Evolutionary conservation across 331 rosid species (phyloP), one percentile per base, ranked within the genome.

Genomic region (Quercus tomentella): DNA sequence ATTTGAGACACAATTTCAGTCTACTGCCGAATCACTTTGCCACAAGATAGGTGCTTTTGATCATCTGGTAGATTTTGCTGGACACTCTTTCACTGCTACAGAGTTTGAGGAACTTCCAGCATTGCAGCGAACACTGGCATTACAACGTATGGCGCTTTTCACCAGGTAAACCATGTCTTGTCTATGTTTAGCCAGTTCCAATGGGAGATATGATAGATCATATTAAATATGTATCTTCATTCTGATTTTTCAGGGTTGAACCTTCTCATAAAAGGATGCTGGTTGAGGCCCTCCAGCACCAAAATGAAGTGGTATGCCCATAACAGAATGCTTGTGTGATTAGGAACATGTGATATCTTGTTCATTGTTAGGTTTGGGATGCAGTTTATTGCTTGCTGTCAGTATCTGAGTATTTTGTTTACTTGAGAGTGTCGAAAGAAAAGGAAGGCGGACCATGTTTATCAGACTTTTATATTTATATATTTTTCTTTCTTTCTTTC

Each of bases 21-120:
- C 98, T 74, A 95, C 99, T 58, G 99, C 99, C 1, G 99, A 95
- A 94, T 95, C 99, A 22, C 92, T 95, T 75, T 95, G 96, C 88
- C 96, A 82, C 80, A 93, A 95, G 91, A 95, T 95, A 76, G 99
- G 99, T 76, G 99, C 97, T 73, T 95, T 95, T 86, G 97, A 93
- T 72, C 92, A 90, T 72, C 74, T 86, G 81, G 88, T 68, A 77
- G 97, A 95, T 82, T 90, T 93, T 86, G 21, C 90, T 45, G 97
- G 88, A 33, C 92, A 81, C 76, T 93, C 99, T 70, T 93, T 80
- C 89, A 93, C 99, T 81, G 99, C 99, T 60, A 84, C 94, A 74
- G 99, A 95, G 91, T 93, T 95, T 79, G 99, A 95, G 83, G 96
- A 95, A 79, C 89, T 95, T 79, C 93, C 99, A 68, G 86, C 99